Base-by-base conservation (phyloP, 1,284 basidiomycete species). In the Microbotryum lychnidis-dioicae region DNA sequence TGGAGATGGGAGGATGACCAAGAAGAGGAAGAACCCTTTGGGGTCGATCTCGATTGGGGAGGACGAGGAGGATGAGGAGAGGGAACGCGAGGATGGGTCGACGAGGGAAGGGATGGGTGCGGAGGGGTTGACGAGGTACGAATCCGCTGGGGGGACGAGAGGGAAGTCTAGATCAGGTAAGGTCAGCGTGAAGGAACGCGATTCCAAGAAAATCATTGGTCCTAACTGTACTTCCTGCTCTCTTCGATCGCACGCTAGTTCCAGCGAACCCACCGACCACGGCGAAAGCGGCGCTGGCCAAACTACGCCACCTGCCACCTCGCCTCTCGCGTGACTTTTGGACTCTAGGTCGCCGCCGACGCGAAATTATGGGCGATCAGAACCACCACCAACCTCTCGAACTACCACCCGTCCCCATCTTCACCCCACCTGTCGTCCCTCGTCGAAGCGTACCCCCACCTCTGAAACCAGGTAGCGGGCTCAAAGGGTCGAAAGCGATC, bases 401-500 rank as follows among this genome's bases (percentile, higher is more conserved):
- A 1, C 67, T 68, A 10, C 60, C 64, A 6, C 25, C 42, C 1
- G 57, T 33, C 2, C 54, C 64, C 4, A n/a, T 42, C 14, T 68
- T 62, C 31, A 50, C 59, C 10, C 58, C 67, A 9, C 67, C 67
- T 21, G 62, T 60, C 3, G 49, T 55, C 29, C 59, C 56, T 2
- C 54, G 56, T 6, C 57, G 58, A 44, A 63, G 66, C 12, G 37
- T 16, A 42, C 67, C 67, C 6, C 62, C 62, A 6, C 62, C 62
- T 6, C 58, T 68, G 2, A 62, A 62, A 7, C 66, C 66, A 6
- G 66, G 66, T 1, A 65, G 64, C 23, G 64, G 64, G 2, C 51
- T 66, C 10, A 68, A 68, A 46, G 67, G 67, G 23, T 66, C 64
- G 56, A 64, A 64, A 50, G 67, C 67, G 18, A 57, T 68, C 46